Conservation (phyloP, 768 basidiomycete species). For the Termitomyces sp. region DNA sequence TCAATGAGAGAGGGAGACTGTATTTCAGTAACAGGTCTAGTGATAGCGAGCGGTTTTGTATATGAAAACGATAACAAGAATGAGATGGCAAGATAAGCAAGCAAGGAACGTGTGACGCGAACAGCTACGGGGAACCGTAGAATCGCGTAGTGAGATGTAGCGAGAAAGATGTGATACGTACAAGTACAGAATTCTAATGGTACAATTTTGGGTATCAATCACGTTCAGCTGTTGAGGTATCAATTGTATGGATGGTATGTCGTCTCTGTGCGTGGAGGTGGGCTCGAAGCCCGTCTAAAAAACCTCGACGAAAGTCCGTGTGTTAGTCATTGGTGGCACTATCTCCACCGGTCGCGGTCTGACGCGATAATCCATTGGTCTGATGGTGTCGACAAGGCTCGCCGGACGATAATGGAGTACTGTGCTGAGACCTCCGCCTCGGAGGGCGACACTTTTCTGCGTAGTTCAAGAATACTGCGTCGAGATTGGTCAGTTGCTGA, state of each 20-base stretch:
- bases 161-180: neutral
- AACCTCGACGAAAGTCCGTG: neutral
- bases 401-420: conserved; percentile 28
- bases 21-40: neutral
- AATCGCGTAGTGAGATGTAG: neutral
- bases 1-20: neutral
- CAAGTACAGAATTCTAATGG: conserved; percentile 15
- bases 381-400: conserved; percentile 17
- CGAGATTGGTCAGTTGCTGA: neutral
- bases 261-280: neutral
- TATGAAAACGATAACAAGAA: neutral
- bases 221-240: conserved; percentile 1
- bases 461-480: conserved; percentile 40
- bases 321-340: neutral
- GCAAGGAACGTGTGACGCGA: neutral
- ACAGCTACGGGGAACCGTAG: neutral
- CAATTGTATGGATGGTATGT: neutral
- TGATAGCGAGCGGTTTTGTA: neutral
- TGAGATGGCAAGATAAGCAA: neutral
- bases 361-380: conserved; percentile 18
- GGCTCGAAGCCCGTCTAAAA: neutral
- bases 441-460: conserved; percentile 33
- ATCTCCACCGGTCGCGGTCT: neutral
- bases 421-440: conserved; percentile 30
- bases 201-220: conserved; percentile 12